Evolutionary conservation across 805 yeast genomes (phyloP), one percentile per base, ranked within the genome.

Genomic region (Candida argentea): DNA sequence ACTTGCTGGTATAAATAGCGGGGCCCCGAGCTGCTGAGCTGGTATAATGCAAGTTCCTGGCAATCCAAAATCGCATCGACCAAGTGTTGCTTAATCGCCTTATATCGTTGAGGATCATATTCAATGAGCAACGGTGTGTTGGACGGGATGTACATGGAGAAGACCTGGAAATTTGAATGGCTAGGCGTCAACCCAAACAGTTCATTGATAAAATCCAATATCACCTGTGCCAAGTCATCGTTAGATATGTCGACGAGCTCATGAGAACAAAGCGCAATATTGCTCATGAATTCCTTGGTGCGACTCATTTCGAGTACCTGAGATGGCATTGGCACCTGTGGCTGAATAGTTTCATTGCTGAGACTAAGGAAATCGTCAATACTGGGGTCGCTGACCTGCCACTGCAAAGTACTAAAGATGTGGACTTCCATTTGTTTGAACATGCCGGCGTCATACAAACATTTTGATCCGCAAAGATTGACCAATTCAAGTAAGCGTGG

Each of bases 391-490:
- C 68, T 69, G 29, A 84, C 57, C 20, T 63, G 62, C 94, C 84
- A 84, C 38, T 71, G 76, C 43, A 86, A 66, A 4, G 81, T 81
- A 37, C 68, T 64, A 46, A 77, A 61, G 32, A 78, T 73, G 45
- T 81, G 89, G 41, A 71, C 60, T 52, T 81, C 93, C 89, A 80
- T 82, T 52, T 80, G 87, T 29, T 66, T 55, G 42, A 61, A 61
- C 65, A 59, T 57, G 5, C 50, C 46, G 17, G 39, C 45, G 31
- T 56, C 59, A 44, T 76, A 76, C 32, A 66, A 66, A 42, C 73
- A 67, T 32, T 65, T 52, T 25, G 69, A 65, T 26, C 83, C 82
- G 56, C 94, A 82, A 39, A 82, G 61, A 42, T 67, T 73, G 32
- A 79, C 73, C 31, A 84, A 64, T 45, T 83, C 93, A 18, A 68